Base-by-base conservation (phyloP, 2,329 filamentous ascomycete genomes). In the Pseudohalonectria lignicola region DNA sequence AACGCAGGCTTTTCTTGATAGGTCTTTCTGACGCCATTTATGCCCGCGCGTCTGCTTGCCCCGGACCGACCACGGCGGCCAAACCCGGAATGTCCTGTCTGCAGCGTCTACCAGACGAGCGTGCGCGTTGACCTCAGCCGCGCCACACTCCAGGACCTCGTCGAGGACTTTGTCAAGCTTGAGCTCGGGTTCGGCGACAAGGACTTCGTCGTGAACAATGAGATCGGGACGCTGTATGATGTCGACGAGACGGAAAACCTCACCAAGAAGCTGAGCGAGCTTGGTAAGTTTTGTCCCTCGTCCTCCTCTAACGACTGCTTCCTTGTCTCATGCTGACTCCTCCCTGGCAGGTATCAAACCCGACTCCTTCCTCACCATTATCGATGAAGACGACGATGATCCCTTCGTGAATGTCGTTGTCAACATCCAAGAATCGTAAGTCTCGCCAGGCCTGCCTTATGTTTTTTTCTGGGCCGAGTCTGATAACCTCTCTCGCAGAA, bases 231-330 rank as follows among this genome's bases (percentile, higher is more conserved):
- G n/a, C 69, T 96, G 31, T 96, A 94, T 50, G 92, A 96, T 50
- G 75, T 80, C 1, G 92, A 96, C 40, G 76, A 94, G 51, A 86
- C 86, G 4, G 85, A 93, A 41, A 93, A 95, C 50, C 64, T 96
- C 1, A 59, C 67, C 1, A 93, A 86, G 64, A 87, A 82, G 43
- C 70, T 98, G 36, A 68, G 60, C 19, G 84, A 94, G 16, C 69
- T 95, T 8, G 84, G 76, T 75, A 64, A 49, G 63, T 43, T 12
- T 21, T 34, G 16, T 12, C 23, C 23, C 23, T 7, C 12, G 23
- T 26, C 12, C 8, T 12, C 13, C 13, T 31, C 29, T 7, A n/a
- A n/a, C n/a, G 12, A n/a, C 12, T 35, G n/a, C 10, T 9, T 39
- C 16, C 2, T 30, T 10, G 26, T 15, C 8, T 13, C 10, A 19